phyloP scores from a whole-genome alignment of 352 stramenopile genomes.

The Phytophthora ramorum region DNA sequence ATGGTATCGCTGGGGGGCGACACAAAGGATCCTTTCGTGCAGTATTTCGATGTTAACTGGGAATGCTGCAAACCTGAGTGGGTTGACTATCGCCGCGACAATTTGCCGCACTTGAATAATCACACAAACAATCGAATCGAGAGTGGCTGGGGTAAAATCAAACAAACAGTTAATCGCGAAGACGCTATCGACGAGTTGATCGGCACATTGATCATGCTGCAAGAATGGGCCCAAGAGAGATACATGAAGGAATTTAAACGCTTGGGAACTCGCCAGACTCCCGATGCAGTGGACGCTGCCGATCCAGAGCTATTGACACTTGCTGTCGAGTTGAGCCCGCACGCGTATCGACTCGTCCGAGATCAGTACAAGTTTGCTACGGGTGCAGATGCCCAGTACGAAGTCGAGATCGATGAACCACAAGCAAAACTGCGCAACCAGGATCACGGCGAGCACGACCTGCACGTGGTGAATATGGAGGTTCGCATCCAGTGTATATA shows the following conservation, averaged over 20 bases:
- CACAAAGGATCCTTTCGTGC: constrained; percentile 10
- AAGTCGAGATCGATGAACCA: not conserved
- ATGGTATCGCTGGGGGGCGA: constrained; percentile 2
- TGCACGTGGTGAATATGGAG: constrained; percentile 5
- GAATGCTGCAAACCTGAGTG: constrained; percentile 10
- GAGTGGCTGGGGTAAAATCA: constrained; percentile 13
- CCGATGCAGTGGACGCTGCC: not conserved
- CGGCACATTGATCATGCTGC: constrained; percentile 14
- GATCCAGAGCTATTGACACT: constrained; percentile 15
- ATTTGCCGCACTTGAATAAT: constrained; percentile 7
- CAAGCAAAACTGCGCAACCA: not conserved
- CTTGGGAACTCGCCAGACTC: constrained; percentile 8
- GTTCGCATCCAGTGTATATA: constrained; percentile 4
- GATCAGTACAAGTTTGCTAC: constrained; percentile 19
- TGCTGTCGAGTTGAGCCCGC: constrained; percentile 5
- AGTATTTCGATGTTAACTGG: constrained; percentile 20
- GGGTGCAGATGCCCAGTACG: not conserved
- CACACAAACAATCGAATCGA: constrained; percentile 18
- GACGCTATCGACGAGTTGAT: constrained; percentile 14
- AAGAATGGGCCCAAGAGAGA: constrained; percentile 13
- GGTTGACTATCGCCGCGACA: constrained; percentile 10
- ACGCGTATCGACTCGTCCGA: constrained; percentile 7
- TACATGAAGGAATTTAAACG: constrained; percentile 18
- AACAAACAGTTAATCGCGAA: constrained; percentile 1
- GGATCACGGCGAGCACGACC: not conserved